Percentiles rank a stretch among this genome's conserved stretches.
These are phyloP conservation scores for Naganishia liquefaciens DNA, from an alignment of 1,284 basidiomycete genomes.

Conservation along the genomic window DNA sequence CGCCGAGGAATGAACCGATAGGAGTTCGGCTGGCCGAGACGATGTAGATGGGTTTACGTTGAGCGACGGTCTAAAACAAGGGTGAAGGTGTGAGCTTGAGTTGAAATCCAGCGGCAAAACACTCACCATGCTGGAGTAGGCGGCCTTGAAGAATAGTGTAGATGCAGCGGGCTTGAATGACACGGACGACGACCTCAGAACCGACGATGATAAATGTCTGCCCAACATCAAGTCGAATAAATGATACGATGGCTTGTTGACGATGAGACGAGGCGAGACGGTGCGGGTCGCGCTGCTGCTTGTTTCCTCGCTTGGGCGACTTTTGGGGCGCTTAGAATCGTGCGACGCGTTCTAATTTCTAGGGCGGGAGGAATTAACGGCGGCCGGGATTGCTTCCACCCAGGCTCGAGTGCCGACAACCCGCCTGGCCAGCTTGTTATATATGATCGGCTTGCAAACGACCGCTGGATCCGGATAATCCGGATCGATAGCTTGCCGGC, in stretches of 20 bases:
- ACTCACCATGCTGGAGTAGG: constrained; percentile 27
- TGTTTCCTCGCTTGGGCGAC: constrained; percentile 20
- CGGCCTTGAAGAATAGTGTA: constrained; percentile 11
- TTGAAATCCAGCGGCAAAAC: not conserved
- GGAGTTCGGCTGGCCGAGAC: constrained; percentile 93
- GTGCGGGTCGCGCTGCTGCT: not conserved
- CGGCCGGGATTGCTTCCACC: not conserved
- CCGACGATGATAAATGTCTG: constrained; percentile 14
- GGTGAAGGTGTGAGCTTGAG: not conserved
- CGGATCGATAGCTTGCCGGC: constrained; percentile 23
- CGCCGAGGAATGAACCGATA: constrained; percentile 88
- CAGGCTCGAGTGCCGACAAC: constrained; percentile 1
- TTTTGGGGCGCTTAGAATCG: constrained; percentile 26
- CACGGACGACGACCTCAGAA: constrained; percentile 19
- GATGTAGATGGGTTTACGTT: constrained; percentile 68
- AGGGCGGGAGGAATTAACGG: not conserved
- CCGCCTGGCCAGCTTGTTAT: constrained; percentile 11
- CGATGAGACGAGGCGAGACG: constrained; percentile 4
- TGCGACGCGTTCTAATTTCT: constrained; percentile 26
- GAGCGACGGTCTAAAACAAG: constrained; percentile 11
- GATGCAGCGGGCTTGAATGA: constrained; percentile 18
- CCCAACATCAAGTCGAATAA: constrained; percentile 8
- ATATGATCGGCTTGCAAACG: constrained; percentile 12
- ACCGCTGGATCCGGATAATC: constrained; percentile 13
- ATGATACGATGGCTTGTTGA: not conserved